These are phyloP conservation scores for Ilex aquifolium DNA, from an alignment of 257 asterid species.

Conservation along the genomic window DNA sequence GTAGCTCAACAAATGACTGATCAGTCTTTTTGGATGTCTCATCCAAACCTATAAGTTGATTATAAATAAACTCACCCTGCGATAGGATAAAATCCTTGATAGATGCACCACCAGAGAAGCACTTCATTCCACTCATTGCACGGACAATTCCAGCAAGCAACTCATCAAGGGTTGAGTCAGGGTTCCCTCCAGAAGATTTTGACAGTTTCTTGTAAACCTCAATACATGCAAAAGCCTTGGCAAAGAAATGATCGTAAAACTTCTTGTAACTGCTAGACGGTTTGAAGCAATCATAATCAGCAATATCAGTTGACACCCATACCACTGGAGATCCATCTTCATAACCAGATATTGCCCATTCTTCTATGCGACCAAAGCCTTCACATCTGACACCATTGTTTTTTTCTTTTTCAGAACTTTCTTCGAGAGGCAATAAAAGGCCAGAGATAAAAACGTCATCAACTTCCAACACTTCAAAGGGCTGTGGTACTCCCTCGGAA, in stretches of 20 bases:
- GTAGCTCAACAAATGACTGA: slow-evolving; percentile 46
- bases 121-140: slow-evolving; percentile 68
- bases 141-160: slow-evolving; percentile 90
- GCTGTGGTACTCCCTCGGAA: slow-evolving; percentile 60
- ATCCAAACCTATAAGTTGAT: slow-evolving; percentile 80
- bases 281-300: slow-evolving; percentile 85
- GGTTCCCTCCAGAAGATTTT: slow-evolving; percentile 57
- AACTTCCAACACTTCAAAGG: slow-evolving; percentile 80
- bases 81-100: slow-evolving; percentile 74
- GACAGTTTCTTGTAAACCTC: slow-evolving; percentile 78
- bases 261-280: slow-evolving; percentile 76
- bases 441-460: slow-evolving; percentile 74
- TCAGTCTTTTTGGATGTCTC: slow-evolving; percentile 63
- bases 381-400: slow-evolving; percentile 61
- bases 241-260: slow-evolving; percentile 65
- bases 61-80: slow-evolving; percentile 79
- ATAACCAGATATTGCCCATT: slow-evolving; percentile 93
- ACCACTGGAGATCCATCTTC: slow-evolving; percentile 85
- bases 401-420: slow-evolving; percentile 45
- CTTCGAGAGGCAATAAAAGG: slow-evolving; percentile 68
- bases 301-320: slow-evolving; percentile 77
- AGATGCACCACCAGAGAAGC: slow-evolving; percentile 60
- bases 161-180: slow-evolving; percentile 65
- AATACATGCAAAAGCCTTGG: slow-evolving; percentile 72
- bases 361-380: slow-evolving; percentile 93